A percentile compares a stretch with the other conserved stretches of the same genome.
These are phyloP conservation scores for Coemansia sp. DNA, from an alignment of 192 early-diverging fungal genomes.

Conservation along the genomic window DNA sequence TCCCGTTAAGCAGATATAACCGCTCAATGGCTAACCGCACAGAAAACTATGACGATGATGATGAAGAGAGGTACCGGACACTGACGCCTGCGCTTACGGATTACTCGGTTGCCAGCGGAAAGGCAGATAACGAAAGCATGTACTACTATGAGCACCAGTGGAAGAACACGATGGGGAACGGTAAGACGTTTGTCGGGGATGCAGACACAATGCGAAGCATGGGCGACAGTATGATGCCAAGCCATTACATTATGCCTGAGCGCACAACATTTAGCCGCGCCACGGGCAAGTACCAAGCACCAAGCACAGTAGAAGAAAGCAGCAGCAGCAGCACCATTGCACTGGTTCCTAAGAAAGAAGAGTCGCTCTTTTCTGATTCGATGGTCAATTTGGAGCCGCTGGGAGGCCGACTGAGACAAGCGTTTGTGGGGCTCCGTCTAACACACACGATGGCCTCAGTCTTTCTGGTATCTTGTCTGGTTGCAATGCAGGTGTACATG, in stretches of 20 bases:
- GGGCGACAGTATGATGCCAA: constrained; percentile 4
- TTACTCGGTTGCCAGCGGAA: constrained; percentile 1
- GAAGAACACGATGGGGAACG: constrained; percentile 8
- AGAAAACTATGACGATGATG: constrained; percentile 1
- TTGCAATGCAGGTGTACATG: constrained; percentile 46
- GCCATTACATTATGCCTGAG: constrained; percentile 16
- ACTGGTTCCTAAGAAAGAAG: not conserved
- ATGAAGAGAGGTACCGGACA: constrained; percentile 11
- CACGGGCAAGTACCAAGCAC: not conserved
- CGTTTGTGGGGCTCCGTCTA: constrained; percentile 21
- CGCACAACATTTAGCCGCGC: constrained; percentile 5
- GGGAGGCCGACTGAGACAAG: not conserved
- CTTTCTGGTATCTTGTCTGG: constrained; percentile 21
- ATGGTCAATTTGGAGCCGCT: constrained; percentile 2
- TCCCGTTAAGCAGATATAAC: constrained; percentile 22
- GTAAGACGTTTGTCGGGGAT: constrained; percentile 10
- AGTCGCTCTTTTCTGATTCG: not conserved
- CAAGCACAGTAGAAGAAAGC: not conserved
- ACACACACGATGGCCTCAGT: constrained; percentile 10
- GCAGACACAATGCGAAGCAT: not conserved
- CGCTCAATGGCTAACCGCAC: not conserved
- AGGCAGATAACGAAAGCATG: not conserved
- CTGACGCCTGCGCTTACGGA: constrained; percentile 10
- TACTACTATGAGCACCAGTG: constrained; percentile 20
- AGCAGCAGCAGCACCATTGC: constrained; percentile 1